phyloP scores from a whole-genome alignment of 1,284 basidiomycete species.

The Ganoderma meredithae region DNA sequence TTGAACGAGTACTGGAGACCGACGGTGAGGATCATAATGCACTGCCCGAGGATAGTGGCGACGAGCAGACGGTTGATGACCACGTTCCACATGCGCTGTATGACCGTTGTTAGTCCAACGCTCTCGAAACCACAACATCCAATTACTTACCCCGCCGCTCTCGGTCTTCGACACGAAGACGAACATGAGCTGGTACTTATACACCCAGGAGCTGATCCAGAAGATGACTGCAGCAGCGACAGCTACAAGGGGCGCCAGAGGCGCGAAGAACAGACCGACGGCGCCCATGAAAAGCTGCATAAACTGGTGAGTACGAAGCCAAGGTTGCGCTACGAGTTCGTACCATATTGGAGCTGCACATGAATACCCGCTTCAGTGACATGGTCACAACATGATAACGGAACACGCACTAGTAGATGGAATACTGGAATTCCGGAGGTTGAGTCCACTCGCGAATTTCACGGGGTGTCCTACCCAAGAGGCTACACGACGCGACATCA shows the following conservation, averaged over 20 bases:
- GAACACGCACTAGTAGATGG: constrained; percentile 82
- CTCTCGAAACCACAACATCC: neutral
- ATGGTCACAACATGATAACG: neutral
- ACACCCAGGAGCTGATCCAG: constrained; percentile 83
- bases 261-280: constrained; percentile 90
- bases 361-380: neutral
- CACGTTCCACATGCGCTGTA: constrained; percentile 90
- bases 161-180: constrained; percentile 89
- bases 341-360: constrained; percentile 70
- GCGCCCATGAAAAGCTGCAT: constrained; percentile 85
- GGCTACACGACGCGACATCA: constrained; percentile 45
- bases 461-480: constrained; percentile 95
- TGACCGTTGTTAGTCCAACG: constrained; percentile 11
- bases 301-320: neutral
- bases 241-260: constrained; percentile 89
- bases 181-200: constrained; percentile 95
- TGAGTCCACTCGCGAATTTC: constrained; percentile 97
- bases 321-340: constrained; percentile 20
- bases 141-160: constrained; percentile 80
- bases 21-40: constrained; percentile 87
- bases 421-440: constrained; percentile 92
- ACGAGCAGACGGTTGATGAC: constrained; percentile 86
- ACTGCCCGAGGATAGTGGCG: constrained; percentile 82
- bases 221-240: constrained; percentile 81
- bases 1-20: constrained; percentile 83